Evolutionary conservation across 495 filamentous ascomycete genomes (phyloP).

Genomic region (Amniculicola lignicola): DNA sequence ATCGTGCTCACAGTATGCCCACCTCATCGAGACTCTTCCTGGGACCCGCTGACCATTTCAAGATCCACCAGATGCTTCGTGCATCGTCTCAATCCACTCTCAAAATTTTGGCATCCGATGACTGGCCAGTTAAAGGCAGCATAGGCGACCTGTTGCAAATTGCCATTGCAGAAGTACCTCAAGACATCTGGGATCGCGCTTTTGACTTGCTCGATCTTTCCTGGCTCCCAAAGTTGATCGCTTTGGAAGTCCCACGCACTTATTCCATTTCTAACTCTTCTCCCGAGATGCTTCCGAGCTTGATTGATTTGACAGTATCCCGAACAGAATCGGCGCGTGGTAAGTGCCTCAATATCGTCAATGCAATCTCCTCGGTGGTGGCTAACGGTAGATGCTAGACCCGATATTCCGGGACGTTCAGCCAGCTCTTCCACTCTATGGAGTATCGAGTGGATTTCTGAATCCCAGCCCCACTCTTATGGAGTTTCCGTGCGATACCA

Average conservation of each 20-base stretch:
- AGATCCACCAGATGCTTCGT: constrained; percentile 38
- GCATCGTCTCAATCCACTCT: constrained; percentile 50
- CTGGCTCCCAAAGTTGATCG: constrained; percentile 48
- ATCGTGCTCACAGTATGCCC: constrained; percentile 45
- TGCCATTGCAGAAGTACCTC: constrained; percentile 46
- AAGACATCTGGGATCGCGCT: constrained; percentile 50
- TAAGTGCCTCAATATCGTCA: too few species aligned
- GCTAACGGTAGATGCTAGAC: too few species aligned
- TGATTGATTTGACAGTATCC: constrained; percentile 49
- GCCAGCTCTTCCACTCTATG: constrained; percentile 29
- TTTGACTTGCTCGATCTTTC: constrained; percentile 43
- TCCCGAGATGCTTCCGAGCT: constrained; percentile 48
- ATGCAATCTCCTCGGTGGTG: too few species aligned
- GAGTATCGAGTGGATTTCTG: constrained; percentile 51
- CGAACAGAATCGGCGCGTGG: constrained; percentile 46
- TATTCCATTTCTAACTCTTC: constrained; percentile 51
- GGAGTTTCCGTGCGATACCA: constrained; percentile 23
- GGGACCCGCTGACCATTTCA: not conserved
- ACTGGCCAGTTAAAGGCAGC: constrained; percentile 50
- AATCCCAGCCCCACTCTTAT: constrained; percentile 39
- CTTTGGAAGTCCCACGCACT: constrained; percentile 50
- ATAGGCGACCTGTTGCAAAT: constrained; percentile 48
- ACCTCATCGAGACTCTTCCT: constrained; percentile 8
- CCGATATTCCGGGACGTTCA: constrained; percentile 3
- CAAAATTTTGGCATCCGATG: constrained; percentile 48